These are phyloP conservation scores for Ascochyta viciae-villosae DNA, from an alignment of 2,329 filamentous ascomycete species.

Conservation along the genomic window DNA sequence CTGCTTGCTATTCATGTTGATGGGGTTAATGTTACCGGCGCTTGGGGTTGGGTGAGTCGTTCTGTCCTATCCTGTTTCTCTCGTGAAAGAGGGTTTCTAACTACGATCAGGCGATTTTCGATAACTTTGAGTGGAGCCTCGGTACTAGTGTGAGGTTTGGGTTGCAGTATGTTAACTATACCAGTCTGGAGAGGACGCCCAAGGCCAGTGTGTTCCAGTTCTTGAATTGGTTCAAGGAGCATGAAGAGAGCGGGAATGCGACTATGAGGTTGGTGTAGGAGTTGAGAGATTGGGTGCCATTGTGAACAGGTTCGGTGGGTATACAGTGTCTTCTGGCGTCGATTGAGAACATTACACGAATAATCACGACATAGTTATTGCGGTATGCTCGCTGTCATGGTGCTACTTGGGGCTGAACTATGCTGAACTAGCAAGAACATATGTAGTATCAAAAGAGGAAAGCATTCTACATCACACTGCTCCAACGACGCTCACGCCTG, in stretches of 20 bases:
- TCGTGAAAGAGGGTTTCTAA: too few species aligned
- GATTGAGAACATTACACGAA: too few species aligned
- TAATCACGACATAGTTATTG: not conserved
- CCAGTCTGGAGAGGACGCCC: conserved; percentile 49
- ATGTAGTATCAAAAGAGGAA: not conserved
- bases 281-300: too few species aligned
- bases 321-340: too few species aligned
- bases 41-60: conserved; percentile 47
- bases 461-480: not conserved
- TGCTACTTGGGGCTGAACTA: not conserved
- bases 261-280: conserved; percentile 31
- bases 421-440: not conserved
- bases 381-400: not conserved
- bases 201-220: conserved; percentile 55
- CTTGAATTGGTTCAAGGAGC: conserved; percentile 52
- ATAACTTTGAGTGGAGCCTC: conserved; percentile 53
- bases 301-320: too few species aligned
- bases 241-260: conserved; percentile 35
- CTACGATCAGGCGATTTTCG: conserved; percentile 39
- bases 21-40: conserved; percentile 52
- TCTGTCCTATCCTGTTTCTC: not conserved
- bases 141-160: conserved; percentile 51
- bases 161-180: conserved; percentile 54
- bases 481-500: conserved; percentile 22
- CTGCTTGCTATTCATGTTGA: conserved; percentile 48